Base-by-base conservation (phyloP, 768 basidiomycete genomes). In the Mycena kentingensis region DNA sequence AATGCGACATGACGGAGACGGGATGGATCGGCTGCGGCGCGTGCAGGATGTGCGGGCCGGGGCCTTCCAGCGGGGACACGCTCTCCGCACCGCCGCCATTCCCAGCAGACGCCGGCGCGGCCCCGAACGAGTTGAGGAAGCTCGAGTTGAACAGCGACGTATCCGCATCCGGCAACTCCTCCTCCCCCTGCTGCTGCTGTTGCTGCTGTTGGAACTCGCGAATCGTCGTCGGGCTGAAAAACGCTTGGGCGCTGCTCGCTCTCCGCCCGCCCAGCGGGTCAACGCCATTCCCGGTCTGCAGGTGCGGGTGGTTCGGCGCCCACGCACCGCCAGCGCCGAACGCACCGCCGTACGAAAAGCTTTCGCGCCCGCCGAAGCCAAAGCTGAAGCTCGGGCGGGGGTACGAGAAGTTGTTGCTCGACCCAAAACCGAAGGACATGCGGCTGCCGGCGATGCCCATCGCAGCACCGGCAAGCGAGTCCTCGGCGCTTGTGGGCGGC, bases 161-260 rank as follows among this genome's bases (percentile, higher is more conserved):
- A 51, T 80, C 68, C 10, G 73, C 70, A 19, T 78, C 81, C 0
- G 82, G 82, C 2, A 82, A 73, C 6, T 70, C 63, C 52, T 82
- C 80, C 29, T 77, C 68, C 4, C 70, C 68, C 19, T 77, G 79
- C 0, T 80, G 81, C 4, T 82, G 72, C 5, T 69, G 58, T 48
- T 82, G 79, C 1, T 70, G 70, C 42, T 74, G 74, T n/a, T 78
- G 65, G 21, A 60, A 58, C 45, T 51, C 10, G 7, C 67, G 61
- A 38, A 70, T 56, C 0, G 72, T 70, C 71, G 74, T 74, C 21
- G 70, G 67, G 21, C 71, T 67, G 54, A 66, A 63, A 42, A 66
- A 62, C 60, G 65, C 58, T 2, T 74, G 76, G 1, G 79, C 74
- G 49, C 80, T 77, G 58, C 58, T 60, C 16, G 58, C 50, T 68